Evolutionary conservation across 768 basidiomycete species (phyloP).

Genomic region (Tephrocybe sp.): DNA sequence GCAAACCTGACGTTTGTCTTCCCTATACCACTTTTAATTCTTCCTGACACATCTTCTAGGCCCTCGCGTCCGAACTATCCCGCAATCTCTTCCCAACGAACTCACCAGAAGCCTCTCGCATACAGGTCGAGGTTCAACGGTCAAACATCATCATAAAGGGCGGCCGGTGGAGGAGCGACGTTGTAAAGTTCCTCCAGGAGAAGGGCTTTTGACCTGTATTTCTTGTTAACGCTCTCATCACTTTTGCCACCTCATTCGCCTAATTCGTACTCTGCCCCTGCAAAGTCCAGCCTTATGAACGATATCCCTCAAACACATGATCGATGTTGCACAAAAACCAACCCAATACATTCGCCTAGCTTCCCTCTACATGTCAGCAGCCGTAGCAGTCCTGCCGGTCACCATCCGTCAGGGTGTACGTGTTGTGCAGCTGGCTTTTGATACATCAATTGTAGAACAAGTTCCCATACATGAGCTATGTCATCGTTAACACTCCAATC

Average conservation of each 20-base stretch:
- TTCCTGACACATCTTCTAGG: conserved; percentile 34
- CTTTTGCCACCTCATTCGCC: conserved; percentile 7
- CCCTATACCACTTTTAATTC: conserved; percentile 1
- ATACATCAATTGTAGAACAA: background rate
- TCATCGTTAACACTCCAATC: background rate
- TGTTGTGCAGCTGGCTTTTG: no score
- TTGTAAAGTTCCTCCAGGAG: conserved; percentile 58
- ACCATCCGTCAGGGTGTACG: no score
- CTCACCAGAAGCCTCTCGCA: conserved; percentile 44
- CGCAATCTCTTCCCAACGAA: conserved; percentile 46
- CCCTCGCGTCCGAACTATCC: conserved; percentile 55
- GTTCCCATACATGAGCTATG: background rate
- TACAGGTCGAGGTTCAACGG: conserved; percentile 46
- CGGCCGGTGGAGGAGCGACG: conserved; percentile 59
- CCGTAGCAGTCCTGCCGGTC: background rate
- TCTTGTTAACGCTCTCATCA: conserved; percentile 7
- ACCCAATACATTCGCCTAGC: conserved; percentile 2
- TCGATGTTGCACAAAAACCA: background rate
- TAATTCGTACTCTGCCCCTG: conserved; percentile 10
- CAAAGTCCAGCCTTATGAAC: conserved; percentile 5
- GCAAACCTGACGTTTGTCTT: conserved; percentile 50
- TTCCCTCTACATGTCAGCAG: background rate
- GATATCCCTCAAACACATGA: conserved; percentile 7
- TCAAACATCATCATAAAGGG: conserved; percentile 59
- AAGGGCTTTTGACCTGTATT: conserved; percentile 55